Conservation (phyloP, 2,329 filamentous ascomycete species). For the Zalaria sp. region DNA sequence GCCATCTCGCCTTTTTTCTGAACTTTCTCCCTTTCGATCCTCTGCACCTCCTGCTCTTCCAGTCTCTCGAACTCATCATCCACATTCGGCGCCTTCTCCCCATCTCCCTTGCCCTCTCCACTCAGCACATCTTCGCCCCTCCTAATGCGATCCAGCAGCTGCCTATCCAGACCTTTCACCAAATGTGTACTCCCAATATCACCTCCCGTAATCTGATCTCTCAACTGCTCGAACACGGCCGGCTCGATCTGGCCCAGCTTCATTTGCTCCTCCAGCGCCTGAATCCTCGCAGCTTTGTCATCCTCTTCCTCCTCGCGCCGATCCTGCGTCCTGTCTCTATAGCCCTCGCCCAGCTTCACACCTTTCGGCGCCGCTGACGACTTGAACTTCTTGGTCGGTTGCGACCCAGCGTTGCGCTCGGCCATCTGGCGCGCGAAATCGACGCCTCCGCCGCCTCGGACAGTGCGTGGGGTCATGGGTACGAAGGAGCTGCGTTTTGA, state of each 20-base stretch:
- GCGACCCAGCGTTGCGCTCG: slow-evolving; percentile 45
- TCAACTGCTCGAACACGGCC: slow-evolving; percentile 60
- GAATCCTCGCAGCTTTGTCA: slow-evolving; percentile 51
- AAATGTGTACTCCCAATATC: slow-evolving; percentile 70
- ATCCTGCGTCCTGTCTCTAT: slow-evolving; percentile 64
- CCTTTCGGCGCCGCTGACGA: slow-evolving; percentile 69
- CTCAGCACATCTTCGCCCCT: slow-evolving; percentile 47
- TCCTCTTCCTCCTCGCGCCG: slow-evolving; percentile 39
- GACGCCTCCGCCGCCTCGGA: slow-evolving; percentile 38
- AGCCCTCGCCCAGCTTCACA: slow-evolving; percentile 63
- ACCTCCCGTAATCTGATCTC: slow-evolving; percentile 67
- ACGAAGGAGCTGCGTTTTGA: slow-evolving; percentile 35
- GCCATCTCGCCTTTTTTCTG: slow-evolving; percentile 39
- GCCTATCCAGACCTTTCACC: slow-evolving; percentile 83
- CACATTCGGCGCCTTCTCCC: slow-evolving; percentile 15
- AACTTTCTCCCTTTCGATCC: slow-evolving; percentile 46
- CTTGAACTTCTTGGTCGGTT: slow-evolving; percentile 58
- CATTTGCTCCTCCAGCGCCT: slow-evolving; percentile 65
- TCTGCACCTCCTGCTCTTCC: slow-evolving; percentile 53
- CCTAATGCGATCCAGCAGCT: slow-evolving; percentile 55
- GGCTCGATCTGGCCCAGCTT: slow-evolving; percentile 76
- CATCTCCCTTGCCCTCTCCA: slow-evolving; percentile 23
- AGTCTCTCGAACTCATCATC: slow-evolving; percentile 38
- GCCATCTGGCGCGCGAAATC: slow-evolving; percentile 79
- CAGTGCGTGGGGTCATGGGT: slow-evolving; percentile 79